Evolutionary conservation across 306 rosid genomes (phyloP), one percentile per base, ranked within the genome.

Genomic region (Psophocarpus tetragonolobus): DNA sequence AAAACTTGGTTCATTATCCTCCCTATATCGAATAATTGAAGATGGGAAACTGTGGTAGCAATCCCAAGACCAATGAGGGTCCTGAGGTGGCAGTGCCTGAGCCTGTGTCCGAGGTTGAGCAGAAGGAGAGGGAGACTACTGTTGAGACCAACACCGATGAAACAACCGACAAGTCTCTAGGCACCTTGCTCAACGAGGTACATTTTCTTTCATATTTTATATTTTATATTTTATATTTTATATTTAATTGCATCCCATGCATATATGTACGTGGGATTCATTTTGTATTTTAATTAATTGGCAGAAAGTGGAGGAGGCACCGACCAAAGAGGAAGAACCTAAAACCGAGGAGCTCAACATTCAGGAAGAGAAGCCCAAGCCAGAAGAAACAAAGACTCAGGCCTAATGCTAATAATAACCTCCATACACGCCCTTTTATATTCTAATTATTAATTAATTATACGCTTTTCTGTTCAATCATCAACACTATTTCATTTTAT

Each of bases 31-130:
- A 27, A 45, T 6, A 10, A 29, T 20, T 71, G 5, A 42, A 58
- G 3, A 85, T 85, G 88, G 88, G 88, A 42, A 81, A 81, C 57
- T 85, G 88, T 77, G 85, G 81, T 35, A 78, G 85, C 83, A 73
- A 61, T 36, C 83, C 85, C 1, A 85, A 85, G 81, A 85, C 88
- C 69, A 18, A 13, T 0, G 88, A 85, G 42, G 85, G 88, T 67
- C 69, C 62, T 0, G 61, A 41, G 9, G 61, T 30, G 9, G 57
- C 80, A 1, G 23, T 35, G 60, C 68, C 74, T 15, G 42, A 18
- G 27, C 32, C 36, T 5, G 51, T 64, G 36, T 57, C 38, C 0
- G 21, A 51, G 72, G 82, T 14, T 80, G 63, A 68, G 8, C 38
- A 32, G 4, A 51, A 11, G 24, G 21, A 57, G 63, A 63, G 0